Evolutionary conservation across 306 rosid species (phyloP).

Genomic region (Biancaea sappan): DNA sequence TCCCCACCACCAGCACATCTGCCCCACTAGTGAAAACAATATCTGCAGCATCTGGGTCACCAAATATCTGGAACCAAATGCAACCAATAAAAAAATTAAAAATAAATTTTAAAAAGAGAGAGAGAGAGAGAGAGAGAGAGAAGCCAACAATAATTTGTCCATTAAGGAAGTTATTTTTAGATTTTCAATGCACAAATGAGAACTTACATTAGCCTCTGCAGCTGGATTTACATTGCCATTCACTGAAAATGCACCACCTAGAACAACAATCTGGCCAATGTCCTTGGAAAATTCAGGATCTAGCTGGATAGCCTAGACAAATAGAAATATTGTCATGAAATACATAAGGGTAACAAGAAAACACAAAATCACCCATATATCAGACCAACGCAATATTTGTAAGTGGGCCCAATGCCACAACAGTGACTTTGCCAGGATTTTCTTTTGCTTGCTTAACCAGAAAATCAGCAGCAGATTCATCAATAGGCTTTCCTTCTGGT

Average conservation of each 20-base stretch:
- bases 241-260: slow-evolving; percentile 89
- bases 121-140: slow-evolving; percentile 21
- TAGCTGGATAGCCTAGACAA: slow-evolving; percentile 71
- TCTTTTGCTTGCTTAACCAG: slow-evolving; percentile 74
- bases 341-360: neutral
- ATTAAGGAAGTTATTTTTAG: slow-evolving; percentile 3
- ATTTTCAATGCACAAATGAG: neutral
- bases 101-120: neutral
- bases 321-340: slow-evolving; percentile 24
- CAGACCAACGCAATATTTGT: slow-evolving; percentile 90
- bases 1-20: slow-evolving; percentile 74
- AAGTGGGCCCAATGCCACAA: slow-evolving; percentile 91
- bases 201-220: slow-evolving; percentile 87
- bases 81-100: neutral
- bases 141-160: neutral
- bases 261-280: slow-evolving; percentile 76
- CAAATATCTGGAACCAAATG: slow-evolving; percentile 61
- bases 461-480: slow-evolving; percentile 71
- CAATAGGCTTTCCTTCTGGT: slow-evolving; percentile 74
- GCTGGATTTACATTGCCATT: slow-evolving; percentile 96
- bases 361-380: slow-evolving; percentile 18
- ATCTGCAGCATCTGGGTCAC: slow-evolving; percentile 98
- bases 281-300: slow-evolving; percentile 76
- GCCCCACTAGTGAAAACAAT: slow-evolving; percentile 87
- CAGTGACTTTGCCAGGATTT: slow-evolving; percentile 79